Percentiles rank a stretch among this genome's conserved stretches.
Conservation (phyloP, 2,329 filamentous ascomycete species). For the Geosmithia putterillii region DNA sequence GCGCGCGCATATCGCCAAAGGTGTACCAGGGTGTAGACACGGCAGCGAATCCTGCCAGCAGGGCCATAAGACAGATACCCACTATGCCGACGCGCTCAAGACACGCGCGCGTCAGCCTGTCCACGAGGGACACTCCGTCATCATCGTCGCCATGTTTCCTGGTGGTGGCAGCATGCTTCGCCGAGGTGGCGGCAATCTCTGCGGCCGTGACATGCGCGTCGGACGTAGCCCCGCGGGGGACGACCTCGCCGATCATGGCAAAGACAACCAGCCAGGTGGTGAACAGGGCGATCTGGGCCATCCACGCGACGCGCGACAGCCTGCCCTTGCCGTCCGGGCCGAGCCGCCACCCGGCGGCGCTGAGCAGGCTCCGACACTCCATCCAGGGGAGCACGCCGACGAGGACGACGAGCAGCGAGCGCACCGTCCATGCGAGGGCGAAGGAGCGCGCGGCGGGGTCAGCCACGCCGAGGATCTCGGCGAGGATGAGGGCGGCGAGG, state of each 20-base stretch:
- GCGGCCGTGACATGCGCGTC: not conserved
- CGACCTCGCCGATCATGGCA: constrained; percentile 60
- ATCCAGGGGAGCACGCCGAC: constrained; percentile 67
- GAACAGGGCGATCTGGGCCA: constrained; percentile 50
- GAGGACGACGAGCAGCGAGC: constrained; percentile 58
- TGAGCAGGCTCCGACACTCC: constrained; percentile 57
- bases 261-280: constrained; percentile 59
- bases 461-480: constrained; percentile 71
- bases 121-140: constrained; percentile 12
- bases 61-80: constrained; percentile 75
- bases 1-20: constrained; percentile 47
- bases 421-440: constrained; percentile 58
- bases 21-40: constrained; percentile 80
- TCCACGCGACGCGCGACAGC: constrained; percentile 49
- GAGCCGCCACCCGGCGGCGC: constrained; percentile 49
- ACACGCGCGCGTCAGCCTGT: constrained; percentile 36
- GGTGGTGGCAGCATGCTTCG: constrained; percentile 1
- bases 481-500: constrained; percentile 68
- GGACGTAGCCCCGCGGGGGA: constrained; percentile 37
- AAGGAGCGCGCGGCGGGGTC: constrained; percentile 52
- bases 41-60: constrained; percentile 82
- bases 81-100: constrained; percentile 68
- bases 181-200: not conserved
- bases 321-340: constrained; percentile 41
- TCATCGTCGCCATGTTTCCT: constrained; percentile 9